These are phyloP conservation scores for Trichoderma sp. DNA, from an alignment of 2,329 filamentous ascomycete species.

Conservation along the genomic window DNA sequence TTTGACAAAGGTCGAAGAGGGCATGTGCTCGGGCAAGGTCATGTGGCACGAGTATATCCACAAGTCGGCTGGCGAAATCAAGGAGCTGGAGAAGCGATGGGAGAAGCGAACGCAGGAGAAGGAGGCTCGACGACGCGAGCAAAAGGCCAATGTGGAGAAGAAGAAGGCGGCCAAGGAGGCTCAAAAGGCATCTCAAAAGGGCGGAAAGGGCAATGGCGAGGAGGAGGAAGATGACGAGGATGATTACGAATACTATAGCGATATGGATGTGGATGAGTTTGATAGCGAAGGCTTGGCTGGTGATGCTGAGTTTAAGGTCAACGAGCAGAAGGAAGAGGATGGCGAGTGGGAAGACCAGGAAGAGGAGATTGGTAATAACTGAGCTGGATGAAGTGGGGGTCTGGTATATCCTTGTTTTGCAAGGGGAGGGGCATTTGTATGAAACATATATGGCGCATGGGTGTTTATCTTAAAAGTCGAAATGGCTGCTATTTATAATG, in stretches of 20 bases:
- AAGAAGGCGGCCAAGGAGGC: constrained; percentile 60
- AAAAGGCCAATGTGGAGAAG: constrained; percentile 86
- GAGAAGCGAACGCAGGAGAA: constrained; percentile 75
- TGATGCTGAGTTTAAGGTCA: constrained; percentile 49
- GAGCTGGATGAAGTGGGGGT: not conserved
- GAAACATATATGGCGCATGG: constrained; percentile 13
- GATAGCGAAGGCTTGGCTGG: constrained; percentile 52
- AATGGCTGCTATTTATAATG: not conserved
- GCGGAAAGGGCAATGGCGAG: constrained; percentile 34
- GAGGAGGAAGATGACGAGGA: constrained; percentile 43
- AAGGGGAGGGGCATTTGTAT: not conserved
- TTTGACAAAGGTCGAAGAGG: constrained; percentile 94
- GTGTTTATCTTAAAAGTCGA: not conserved
- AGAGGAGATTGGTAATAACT: constrained; percentile 19
- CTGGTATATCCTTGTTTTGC: not conserved
- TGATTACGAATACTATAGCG: constrained; percentile 45
- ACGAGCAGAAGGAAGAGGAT: constrained; percentile 52
- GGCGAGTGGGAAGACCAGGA: constrained; percentile 31
- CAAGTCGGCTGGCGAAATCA: constrained; percentile 76
- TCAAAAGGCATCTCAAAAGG: constrained; percentile 38
- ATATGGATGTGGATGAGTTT: constrained; percentile 48
- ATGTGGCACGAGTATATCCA: constrained; percentile 97
- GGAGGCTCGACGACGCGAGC: constrained; percentile 74
- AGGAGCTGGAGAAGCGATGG: constrained; percentile 80
- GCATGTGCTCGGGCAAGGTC: constrained; percentile 81